Base-by-base conservation (phyloP, 129 eudicot genomes). In the Artemisia argyi region DNA sequence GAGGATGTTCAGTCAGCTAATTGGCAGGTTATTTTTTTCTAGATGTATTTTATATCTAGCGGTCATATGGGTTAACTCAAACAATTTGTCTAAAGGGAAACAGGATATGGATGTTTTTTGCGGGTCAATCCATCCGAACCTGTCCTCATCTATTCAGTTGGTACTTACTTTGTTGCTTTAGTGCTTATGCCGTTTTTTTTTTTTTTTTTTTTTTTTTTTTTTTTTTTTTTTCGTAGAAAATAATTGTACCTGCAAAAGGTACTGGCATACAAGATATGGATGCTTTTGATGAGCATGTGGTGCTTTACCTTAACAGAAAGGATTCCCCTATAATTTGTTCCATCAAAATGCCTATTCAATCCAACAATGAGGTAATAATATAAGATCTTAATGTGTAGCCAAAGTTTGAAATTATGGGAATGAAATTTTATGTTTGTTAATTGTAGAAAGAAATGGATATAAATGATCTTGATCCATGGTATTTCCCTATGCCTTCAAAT, bases 381-480 rank as follows among this genome's bases (percentile, higher is more conserved):
- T 51, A 50, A 30, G 32, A 9, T 66, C 39, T 26, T 51, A 50
- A 69, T n/a, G 61, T 51, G 9, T 51, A 17, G 24, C 42, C 20
- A 2, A 3, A 10, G 14, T 12, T 50, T 62, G 51, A 14, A 49
- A 26, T 9, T 61, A 32, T 3, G 53, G 53, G 35, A 17, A 39
- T 12, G 53, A 35, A 44, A 56, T 47, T 61, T 61, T 8, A 35
- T 14, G 15, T 50, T 58, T 35, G 24, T 14, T 48, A 54, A n/a
- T 69, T 78, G 78, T 82, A 94, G 97, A 79, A 77, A 58, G 71
- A 82, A 65, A 71, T 80, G 83, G 79, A 83, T 70, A 74, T 90
- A 28, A 88, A 82, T 65, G 89, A 86, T 75, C 86, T 85, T 20
- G 74, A 86, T 60, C 97, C 97, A 2, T 94, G 98, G 98, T 88